Conservation (phyloP, 331 rosid species). For the Malus hybrid region DNA sequence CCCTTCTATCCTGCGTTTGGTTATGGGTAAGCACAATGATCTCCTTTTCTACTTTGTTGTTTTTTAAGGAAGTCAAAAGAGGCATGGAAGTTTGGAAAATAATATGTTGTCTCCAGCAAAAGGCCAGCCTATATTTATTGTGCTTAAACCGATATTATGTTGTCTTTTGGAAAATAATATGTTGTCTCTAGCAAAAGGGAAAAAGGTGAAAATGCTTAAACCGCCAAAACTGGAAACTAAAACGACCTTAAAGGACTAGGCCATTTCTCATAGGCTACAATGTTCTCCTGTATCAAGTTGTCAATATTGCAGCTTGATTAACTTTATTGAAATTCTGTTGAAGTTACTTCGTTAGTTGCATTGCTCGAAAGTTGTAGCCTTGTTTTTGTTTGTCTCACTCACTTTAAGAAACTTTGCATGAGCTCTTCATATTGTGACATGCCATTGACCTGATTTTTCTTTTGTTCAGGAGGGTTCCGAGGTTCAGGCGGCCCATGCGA, state of each 20-base stretch:
- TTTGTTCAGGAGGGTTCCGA: slow-evolving; percentile 76
- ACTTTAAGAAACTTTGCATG: not conserved
- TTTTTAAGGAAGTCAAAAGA: not conserved
- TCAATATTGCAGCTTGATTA: not conserved
- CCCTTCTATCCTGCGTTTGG: slow-evolving; percentile 71
- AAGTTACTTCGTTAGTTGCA: not conserved
- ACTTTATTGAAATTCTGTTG: not conserved
- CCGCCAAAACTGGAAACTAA: not conserved
- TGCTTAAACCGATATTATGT: not conserved
- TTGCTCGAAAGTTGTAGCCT: not conserved
- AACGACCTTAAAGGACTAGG: not conserved
- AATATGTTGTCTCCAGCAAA: not conserved
- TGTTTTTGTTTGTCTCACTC: not conserved
- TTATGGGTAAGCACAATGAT: slow-evolving; percentile 54
- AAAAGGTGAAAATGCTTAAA: not conserved
- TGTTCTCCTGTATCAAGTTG: not conserved
- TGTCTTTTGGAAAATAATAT: not conserved
- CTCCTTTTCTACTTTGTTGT: not conserved
- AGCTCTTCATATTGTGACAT: no score
- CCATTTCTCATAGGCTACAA: not conserved
- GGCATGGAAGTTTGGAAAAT: not conserved
- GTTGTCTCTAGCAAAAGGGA: not conserved
- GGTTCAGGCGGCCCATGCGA: slow-evolving; percentile 88
- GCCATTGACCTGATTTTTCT: not conserved
- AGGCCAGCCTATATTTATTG: not conserved